Base-by-base conservation (phyloP, 257 asterid species). In the Penstemon newberryi region DNA sequence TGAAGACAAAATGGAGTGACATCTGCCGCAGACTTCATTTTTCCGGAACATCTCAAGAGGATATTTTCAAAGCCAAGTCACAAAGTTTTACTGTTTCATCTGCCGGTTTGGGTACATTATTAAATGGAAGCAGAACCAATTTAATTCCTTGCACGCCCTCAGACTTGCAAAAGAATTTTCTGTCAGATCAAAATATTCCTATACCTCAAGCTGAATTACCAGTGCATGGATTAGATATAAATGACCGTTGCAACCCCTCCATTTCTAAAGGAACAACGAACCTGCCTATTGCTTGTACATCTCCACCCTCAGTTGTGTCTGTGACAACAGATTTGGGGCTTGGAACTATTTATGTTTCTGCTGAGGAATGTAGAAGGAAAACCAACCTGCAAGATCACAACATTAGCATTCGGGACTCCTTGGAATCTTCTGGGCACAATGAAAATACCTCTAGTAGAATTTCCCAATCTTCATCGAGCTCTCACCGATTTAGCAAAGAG, bases 261-360 rank as follows among this genome's bases (percentile, higher is more conserved):
- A 8, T 39, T 62, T 63, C 73, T 74, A 78, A 54, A 60, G 58
- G 44, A 44, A 71, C 63, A 59, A 66, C 6, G 56, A 72, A 64
- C 61, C 39, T 64, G n/a, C 67, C 82, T 41, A 54, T 60, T 60
- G 78, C 78, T 64, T 73, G 52, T 39, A 50, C 69, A 44, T 49
- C 73, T 9, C 58, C 79, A 38, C 75, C 84, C 52, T 75, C 82
- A 36, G 61, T 38, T 56, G 69, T 81, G 44, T 50, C 82, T 19
- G 87, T 89, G 71, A 76, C 87, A 73, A 92, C 98, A 18, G 92
- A 90, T 79, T 84, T 92, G 88, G 89, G 83, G 55, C 91, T 90
- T 25, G 98, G 96, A 77, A 82, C 89, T 62, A 65, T 82, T 65
- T 76, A 73, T 60, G 70, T 78, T 65, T 66, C 89, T 69, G 38